Evolutionary conservation across 139 green algal genomes (phyloP).

Genomic region (Zygnema cylindricum): DNA sequence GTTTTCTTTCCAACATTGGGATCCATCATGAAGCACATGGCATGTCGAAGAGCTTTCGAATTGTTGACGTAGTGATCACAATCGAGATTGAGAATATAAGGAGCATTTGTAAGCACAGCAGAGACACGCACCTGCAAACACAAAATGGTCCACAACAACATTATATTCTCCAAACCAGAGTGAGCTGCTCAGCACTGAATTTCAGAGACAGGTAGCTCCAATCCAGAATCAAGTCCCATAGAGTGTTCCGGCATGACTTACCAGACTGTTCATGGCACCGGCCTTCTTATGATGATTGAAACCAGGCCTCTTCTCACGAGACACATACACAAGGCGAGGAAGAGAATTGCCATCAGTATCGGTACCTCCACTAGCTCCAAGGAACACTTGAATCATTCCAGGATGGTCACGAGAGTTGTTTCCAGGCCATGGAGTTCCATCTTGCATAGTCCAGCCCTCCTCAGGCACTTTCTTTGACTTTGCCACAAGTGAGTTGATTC

Average conservation of each 20-base stretch:
- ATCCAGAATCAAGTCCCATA: too few relatives aligned
- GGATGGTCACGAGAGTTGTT: slow-evolving; percentile 58
- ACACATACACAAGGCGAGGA: slow-evolving; percentile 58
- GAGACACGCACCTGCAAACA: slow-evolving; percentile 45
- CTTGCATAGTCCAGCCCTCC: slow-evolving; percentile 58
- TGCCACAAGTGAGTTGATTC: slow-evolving; percentile 50
- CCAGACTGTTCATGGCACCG: slow-evolving; percentile 59
- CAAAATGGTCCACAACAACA: too few relatives aligned
- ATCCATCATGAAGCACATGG: slow-evolving; percentile 64
- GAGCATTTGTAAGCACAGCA: slow-evolving; percentile 60
- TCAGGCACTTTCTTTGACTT: slow-evolving; percentile 31
- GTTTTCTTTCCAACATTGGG: slow-evolving; percentile 47
- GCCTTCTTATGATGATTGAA: slow-evolving; percentile 65
- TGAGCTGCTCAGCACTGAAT: too few relatives aligned
- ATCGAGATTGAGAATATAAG: slow-evolving; percentile 63
- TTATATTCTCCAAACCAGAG: not conserved
- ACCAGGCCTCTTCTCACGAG: slow-evolving; percentile 59
- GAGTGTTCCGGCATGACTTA: too few relatives aligned
- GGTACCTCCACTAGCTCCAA: slow-evolving; percentile 27
- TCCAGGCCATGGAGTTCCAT: slow-evolving; percentile 59
- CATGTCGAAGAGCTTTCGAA: slow-evolving; percentile 52
- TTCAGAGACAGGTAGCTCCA: too few relatives aligned
- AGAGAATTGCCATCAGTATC: slow-evolving; percentile 49
- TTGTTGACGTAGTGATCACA: slow-evolving; percentile 65
- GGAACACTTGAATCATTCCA: slow-evolving; percentile 63